phyloP scores from a whole-genome alignment of 345 rosid genomes.

The Populus euphratica region DNA sequence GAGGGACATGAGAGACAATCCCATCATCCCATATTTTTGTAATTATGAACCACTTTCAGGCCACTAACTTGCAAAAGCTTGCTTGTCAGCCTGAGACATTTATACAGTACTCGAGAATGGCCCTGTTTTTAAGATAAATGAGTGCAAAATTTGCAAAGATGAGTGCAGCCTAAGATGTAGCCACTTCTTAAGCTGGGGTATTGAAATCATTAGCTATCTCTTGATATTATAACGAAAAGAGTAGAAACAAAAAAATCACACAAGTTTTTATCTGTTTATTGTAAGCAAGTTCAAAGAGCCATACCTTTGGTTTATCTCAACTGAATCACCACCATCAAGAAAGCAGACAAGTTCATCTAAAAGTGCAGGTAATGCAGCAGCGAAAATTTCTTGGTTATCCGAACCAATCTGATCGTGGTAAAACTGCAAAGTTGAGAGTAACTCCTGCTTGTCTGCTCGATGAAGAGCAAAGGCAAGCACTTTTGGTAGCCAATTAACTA shows the following conservation, averaged over 20 bases:
- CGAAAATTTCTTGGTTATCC: constrained; percentile 78
- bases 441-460: constrained; percentile 54
- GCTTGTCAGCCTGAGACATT: not conserved
- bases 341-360: constrained; percentile 92
- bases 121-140: not conserved
- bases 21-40: not conserved
- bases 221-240: no score
- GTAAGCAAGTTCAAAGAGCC: not conserved
- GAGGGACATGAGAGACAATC: not conserved
- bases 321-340: constrained; percentile 61
- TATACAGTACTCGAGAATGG: not conserved
- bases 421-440: constrained; percentile 71
- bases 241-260: no score
- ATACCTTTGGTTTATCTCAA: constrained; percentile 75
- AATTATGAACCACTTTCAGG: not conserved
- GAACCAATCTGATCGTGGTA: constrained; percentile 79
- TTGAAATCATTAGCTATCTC: no score
- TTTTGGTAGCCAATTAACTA: constrained; percentile 86
- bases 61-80: not conserved
- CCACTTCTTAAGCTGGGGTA: no score
- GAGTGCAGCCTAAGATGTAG: not conserved
- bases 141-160: not conserved
- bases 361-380: constrained; percentile 93
- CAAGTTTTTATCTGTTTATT: not conserved
- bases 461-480: constrained; percentile 91